Conservation (phyloP, 495 filamentous ascomycete species). For the Talaromyces trachyspermus region DNA sequence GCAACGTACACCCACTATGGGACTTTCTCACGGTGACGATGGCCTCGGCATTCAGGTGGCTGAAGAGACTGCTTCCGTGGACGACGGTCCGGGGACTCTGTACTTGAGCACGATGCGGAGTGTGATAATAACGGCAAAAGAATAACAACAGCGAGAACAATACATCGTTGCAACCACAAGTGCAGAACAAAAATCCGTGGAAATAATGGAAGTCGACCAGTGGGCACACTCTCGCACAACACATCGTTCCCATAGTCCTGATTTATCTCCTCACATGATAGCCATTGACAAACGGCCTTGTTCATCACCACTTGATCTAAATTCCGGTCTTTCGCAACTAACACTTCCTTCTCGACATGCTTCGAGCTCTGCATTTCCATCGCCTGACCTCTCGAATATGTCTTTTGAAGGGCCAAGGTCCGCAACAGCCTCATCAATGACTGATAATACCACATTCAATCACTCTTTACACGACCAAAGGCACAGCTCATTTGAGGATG, state of each 20-base stretch:
- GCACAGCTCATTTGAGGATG: slow-evolving; percentile 77
- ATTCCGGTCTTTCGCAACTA: slow-evolving; percentile 38
- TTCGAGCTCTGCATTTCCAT: slow-evolving; percentile 41
- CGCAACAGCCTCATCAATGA: slow-evolving; percentile 42
- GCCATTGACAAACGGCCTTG: slow-evolving; percentile 41
- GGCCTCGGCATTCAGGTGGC: slow-evolving; percentile 6
- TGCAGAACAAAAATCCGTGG: slow-evolving; percentile 16
- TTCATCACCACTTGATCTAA: slow-evolving; percentile 47
- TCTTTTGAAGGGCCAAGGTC: slow-evolving; percentile 50
- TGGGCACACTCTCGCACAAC: slow-evolving; percentile 13
- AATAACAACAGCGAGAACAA: neutral
- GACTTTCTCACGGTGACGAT: neutral
- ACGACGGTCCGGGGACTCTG: slow-evolving; percentile 5
- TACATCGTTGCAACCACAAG: neutral
- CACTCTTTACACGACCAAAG: slow-evolving; percentile 49
- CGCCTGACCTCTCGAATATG: slow-evolving; percentile 43
- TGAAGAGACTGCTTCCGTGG: neutral
- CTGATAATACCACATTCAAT: slow-evolving; percentile 35
- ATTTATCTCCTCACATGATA: slow-evolving; percentile 36
- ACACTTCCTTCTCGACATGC: slow-evolving; percentile 35
- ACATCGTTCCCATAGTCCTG: slow-evolving; percentile 21
- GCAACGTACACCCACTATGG: neutral
- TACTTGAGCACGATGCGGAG: neutral
- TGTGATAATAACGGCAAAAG: too few relatives aligned
- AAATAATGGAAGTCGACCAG: slow-evolving; percentile 27